Percentiles rank a stretch among this genome's conserved stretches.
These are phyloP conservation scores for Conticribra weissflogii DNA, from an alignment of 108 stramenopile species.

Conservation along the genomic window DNA sequence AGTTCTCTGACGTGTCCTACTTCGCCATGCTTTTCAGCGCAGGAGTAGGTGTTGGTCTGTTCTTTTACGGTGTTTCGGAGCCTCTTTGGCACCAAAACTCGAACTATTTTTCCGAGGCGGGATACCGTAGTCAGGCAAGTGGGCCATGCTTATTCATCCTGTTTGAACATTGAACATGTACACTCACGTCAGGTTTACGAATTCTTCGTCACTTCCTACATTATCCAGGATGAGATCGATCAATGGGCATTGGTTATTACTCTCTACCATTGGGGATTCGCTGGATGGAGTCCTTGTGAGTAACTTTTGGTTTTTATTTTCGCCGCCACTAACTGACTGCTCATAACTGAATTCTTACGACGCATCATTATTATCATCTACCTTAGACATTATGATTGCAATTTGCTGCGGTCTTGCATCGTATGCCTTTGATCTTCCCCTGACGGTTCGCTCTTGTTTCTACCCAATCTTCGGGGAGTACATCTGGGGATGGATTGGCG, in stretches of 20 bases:
- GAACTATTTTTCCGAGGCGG: conserved; percentile 44
- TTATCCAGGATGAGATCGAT: conserved; percentile 50
- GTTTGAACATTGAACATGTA: too few species aligned
- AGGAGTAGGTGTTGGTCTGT: conserved; percentile 67
- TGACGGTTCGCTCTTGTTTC: conserved; percentile 62
- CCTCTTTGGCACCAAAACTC: conserved; percentile 55
- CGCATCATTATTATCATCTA: neutral
- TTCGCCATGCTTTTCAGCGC: conserved; percentile 71
- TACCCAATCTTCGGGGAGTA: conserved; percentile 67
- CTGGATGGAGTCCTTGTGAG: conserved; percentile 57
- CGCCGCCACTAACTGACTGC: too few species aligned
- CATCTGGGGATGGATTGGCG: conserved; percentile 70
- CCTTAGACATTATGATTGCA: conserved; percentile 52
- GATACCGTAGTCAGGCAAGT: conserved; percentile 45
- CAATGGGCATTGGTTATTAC: conserved; percentile 63
- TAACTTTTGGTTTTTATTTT: neutral
- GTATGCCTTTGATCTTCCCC: conserved; percentile 52
- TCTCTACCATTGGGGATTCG: conserved; percentile 68
- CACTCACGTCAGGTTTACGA: too few species aligned
- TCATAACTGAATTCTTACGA: too few species aligned
- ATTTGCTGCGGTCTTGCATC: conserved; percentile 48
- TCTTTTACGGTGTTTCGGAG: conserved; percentile 64
- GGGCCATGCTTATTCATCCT: too few species aligned
- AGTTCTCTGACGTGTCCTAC: conserved; percentile 56
- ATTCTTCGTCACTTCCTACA: too few species aligned